Conservation (phyloP, 1,284 basidiomycete species). For the Prillingera fragicola region DNA sequence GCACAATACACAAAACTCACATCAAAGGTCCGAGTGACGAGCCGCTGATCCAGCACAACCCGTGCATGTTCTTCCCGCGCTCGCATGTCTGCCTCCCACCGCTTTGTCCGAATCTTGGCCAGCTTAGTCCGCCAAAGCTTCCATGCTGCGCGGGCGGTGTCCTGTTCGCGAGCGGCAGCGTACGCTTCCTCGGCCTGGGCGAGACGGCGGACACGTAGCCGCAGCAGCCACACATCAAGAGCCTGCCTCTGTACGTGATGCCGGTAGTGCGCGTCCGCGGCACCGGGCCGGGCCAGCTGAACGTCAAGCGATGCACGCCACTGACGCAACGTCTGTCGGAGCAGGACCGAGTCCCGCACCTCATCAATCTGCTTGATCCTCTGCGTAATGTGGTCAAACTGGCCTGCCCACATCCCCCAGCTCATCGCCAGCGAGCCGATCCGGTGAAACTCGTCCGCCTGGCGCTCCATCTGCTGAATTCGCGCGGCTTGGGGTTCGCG, state of each 20-base stretch:
- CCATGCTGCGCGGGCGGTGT: slow-evolving; percentile 12
- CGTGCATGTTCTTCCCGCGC: too few relatives aligned
- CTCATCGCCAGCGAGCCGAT: slow-evolving; percentile 41
- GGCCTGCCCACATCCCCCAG: slow-evolving; percentile 39
- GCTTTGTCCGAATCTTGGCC: slow-evolving; percentile 21
- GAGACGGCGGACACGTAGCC: slow-evolving; percentile 18
- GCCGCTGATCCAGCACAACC: too few relatives aligned
- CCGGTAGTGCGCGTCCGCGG: slow-evolving; percentile 32
- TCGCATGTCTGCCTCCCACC: slow-evolving; percentile 36
- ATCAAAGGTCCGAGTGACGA: slow-evolving; percentile 16
- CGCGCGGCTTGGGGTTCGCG: too few relatives aligned
- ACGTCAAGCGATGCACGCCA: slow-evolving; percentile 28
- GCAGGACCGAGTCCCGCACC: slow-evolving; percentile 34
- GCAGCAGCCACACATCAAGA: slow-evolving; percentile 23
- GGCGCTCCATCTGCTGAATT: slow-evolving; percentile 27
- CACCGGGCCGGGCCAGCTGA: slow-evolving; percentile 27
- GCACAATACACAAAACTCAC: slow-evolving; percentile 16
- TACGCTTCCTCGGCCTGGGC: slow-evolving; percentile 10
- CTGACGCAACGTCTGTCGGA: slow-evolving; percentile 33
- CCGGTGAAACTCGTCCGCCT: slow-evolving; percentile 37
- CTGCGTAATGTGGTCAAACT: slow-evolving; percentile 35
- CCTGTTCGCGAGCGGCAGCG: not conserved
- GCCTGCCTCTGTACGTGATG: slow-evolving; percentile 16
- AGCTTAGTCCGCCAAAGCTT: slow-evolving; percentile 24
- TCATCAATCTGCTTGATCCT: slow-evolving; percentile 38